A percentile compares a stretch with the other conserved stretches of the same genome.
These are phyloP conservation scores for Blyttiomyces sp. DNA, from an alignment of 371 early-diverging fungal genomes.

Conservation along the genomic window DNA sequence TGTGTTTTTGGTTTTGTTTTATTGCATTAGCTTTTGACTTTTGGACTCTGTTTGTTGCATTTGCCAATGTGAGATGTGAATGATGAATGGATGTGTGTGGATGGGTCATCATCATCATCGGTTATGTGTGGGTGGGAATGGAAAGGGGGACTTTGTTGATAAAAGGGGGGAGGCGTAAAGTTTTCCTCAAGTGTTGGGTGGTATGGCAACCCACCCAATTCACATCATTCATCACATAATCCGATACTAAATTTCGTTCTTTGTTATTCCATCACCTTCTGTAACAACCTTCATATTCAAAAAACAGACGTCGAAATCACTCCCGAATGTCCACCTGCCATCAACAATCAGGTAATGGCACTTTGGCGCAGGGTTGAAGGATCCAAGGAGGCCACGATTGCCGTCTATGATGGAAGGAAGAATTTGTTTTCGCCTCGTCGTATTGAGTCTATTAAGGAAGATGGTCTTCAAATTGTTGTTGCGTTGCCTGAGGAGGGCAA, in stretches of 20 bases:
- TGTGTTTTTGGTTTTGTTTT: not conserved
- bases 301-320: conserved; percentile 14
- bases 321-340: conserved; percentile 15
- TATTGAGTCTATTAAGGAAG: conserved; percentile 6
- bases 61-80: no score
- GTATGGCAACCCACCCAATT: no score
- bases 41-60: no score
- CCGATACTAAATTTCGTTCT: not conserved
- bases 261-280: not conserved
- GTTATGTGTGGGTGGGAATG: no score
- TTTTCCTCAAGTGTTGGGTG: no score
- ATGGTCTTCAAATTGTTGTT: not conserved
- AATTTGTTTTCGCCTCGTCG: conserved; percentile 24
- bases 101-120: no score
- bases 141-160: no score
- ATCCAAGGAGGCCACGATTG: conserved; percentile 5
- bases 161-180: no score
- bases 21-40: not conserved
- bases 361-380: conserved; percentile 17
- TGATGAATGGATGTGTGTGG: no score
- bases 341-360: conserved; percentile 28
- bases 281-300: not conserved
- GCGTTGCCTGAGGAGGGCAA: conserved; percentile 8
- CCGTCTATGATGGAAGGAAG: conserved; percentile 33
- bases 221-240: not conserved